A percentile compares a stretch with the other conserved stretches of the same genome.
phyloP scores from a whole-genome alignment of 345 rosid species.

The Lepidium sativum region DNA sequence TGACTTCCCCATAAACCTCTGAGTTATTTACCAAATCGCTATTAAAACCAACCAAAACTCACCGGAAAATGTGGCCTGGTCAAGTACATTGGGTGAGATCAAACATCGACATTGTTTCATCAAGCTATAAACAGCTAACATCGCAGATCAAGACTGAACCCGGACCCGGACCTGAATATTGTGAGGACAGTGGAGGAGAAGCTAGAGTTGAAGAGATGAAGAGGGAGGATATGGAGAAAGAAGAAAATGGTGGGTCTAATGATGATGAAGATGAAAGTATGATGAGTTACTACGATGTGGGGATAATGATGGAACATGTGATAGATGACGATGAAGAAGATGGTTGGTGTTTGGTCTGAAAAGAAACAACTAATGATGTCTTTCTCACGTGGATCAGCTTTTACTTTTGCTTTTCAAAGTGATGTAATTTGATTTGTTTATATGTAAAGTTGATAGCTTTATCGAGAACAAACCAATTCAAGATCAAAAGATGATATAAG shows the following conservation, averaged over 20 bases:
- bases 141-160: constrained; percentile 37
- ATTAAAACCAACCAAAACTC: constrained; percentile 42
- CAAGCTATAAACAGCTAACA: constrained; percentile 27
- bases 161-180: constrained; percentile 11
- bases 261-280: constrained; percentile 3
- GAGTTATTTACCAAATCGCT: constrained; percentile 38
- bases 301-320: constrained; percentile 25
- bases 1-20: constrained; percentile 33
- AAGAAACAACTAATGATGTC: constrained; percentile 24
- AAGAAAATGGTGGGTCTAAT: constrained; percentile 2
- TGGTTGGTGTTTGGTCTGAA: constrained; percentile 47
- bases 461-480: not conserved
- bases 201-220: not conserved
- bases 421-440: not conserved
- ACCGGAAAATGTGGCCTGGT: constrained; percentile 46
- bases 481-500: not conserved
- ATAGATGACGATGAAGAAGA: constrained; percentile 37
- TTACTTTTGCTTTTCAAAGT: constrained; percentile 3
- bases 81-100: constrained; percentile 44
- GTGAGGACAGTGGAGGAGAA: constrained; percentile 4
- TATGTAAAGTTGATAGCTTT: not conserved
- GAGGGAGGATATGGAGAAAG: not conserved
- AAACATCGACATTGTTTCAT: constrained; percentile 16
- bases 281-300: constrained; percentile 35
- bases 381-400: constrained; percentile 3